A percentile compares a stretch with the other conserved stretches of the same genome.
Conservation (phyloP, 73 alveolate species). For the Durusdinium trenchii region DNA sequence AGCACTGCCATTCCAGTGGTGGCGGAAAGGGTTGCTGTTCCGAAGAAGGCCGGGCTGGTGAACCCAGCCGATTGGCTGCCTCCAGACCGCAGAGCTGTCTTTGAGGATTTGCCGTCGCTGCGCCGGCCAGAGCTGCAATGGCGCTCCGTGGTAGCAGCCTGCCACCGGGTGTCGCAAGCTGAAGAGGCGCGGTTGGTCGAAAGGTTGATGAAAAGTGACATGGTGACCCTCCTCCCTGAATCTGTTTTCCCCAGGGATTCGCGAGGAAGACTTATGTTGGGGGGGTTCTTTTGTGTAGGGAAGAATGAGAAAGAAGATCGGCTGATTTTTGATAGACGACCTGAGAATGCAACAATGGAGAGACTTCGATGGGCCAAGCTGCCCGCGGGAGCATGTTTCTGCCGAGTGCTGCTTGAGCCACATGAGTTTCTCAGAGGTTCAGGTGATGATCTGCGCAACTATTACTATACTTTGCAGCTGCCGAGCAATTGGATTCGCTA, state of each 20-base stretch:
- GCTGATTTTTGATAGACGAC: slow-evolving; percentile 28
- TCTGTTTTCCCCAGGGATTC: neutral
- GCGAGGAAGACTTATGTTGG: neutral
- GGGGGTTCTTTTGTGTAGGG: neutral
- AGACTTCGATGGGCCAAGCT: neutral
- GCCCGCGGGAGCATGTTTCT: neutral
- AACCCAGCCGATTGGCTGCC: slow-evolving; percentile 22
- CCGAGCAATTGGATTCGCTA: neutral
- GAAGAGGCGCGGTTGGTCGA: neutral
- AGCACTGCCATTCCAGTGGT: slow-evolving; percentile 38
- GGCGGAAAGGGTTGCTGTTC: slow-evolving; percentile 38
- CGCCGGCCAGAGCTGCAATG: neutral
- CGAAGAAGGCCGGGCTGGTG: slow-evolving; percentile 31
- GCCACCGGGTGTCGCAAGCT: neutral
- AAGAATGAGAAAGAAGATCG: slow-evolving; percentile 7
- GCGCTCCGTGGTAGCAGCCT: neutral
- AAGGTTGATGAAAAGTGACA: neutral
- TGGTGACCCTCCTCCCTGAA: neutral
- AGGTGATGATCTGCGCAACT: slow-evolving; percentile 27
- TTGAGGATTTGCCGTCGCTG: neutral
- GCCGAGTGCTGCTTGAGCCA: neutral
- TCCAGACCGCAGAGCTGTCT: neutral
- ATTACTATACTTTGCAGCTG: neutral
- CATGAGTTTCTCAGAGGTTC: slow-evolving; percentile 11
- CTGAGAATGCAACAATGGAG: neutral